Conservation (phyloP, 768 basidiomycete species). For the Lenzites betulinus region DNA sequence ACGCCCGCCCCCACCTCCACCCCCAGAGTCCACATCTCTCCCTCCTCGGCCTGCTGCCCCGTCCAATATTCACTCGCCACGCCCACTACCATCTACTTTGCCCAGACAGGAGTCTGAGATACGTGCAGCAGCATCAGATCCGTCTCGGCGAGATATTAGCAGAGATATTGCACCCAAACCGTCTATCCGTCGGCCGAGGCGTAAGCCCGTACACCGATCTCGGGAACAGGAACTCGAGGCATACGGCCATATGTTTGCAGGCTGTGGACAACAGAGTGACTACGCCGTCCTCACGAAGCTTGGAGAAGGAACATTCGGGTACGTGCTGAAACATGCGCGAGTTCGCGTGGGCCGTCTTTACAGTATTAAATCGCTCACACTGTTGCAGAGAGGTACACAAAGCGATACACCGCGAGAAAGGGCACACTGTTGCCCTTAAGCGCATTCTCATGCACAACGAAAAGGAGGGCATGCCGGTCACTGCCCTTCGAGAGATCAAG, state of each 20-base stretch:
- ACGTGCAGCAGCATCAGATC: neutral
- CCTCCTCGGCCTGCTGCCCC: constrained; percentile 52
- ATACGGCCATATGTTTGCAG: constrained; percentile 67
- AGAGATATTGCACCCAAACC: neutral
- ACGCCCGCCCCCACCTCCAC: constrained; percentile 24
- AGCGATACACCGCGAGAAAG: constrained; percentile 65
- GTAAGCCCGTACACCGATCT: constrained; percentile 50
- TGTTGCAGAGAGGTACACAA: constrained; percentile 83
- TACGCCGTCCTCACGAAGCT: constrained; percentile 86
- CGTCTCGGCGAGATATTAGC: neutral
- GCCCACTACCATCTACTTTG: neutral
- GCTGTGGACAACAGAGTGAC: constrained; percentile 71
- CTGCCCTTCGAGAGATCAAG: constrained; percentile 95
- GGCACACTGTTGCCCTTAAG: constrained; percentile 80
- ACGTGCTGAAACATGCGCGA: constrained; percentile 34
- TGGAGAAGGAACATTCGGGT: constrained; percentile 98
- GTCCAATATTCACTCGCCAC: constrained; percentile 46
- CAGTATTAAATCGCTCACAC: constrained; percentile 6
- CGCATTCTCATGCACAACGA: constrained; percentile 96
- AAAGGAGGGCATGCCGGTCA: constrained; percentile 96
- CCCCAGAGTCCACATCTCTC: constrained; percentile 24
- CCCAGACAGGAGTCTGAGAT: constrained; percentile 15
- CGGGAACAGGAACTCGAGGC: constrained; percentile 65
- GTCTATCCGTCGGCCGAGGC: constrained; percentile 35
- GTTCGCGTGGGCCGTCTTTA: neutral